phyloP scores from a whole-genome alignment of 805 yeast genomes.

The Vanderwaltozyma yarrowii region DNA sequence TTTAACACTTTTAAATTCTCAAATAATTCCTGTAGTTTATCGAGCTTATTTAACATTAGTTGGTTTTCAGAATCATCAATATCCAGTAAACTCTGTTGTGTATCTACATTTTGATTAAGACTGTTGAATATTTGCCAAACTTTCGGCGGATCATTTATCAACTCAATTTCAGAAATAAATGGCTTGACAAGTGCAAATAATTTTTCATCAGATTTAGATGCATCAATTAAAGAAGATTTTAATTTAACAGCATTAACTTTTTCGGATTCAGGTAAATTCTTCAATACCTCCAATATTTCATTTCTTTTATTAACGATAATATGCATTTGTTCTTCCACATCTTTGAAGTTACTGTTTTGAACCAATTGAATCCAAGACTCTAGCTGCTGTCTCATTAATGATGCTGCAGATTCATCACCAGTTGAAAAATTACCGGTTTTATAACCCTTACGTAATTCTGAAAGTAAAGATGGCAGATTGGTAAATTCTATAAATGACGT shows the following conservation, averaged over 20 bases:
- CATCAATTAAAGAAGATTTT: conserved; percentile 51
- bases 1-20: conserved; percentile 53
- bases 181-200: conserved; percentile 39
- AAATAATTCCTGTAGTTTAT: conserved; percentile 44
- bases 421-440: conserved; percentile 23
- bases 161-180: conserved; percentile 32
- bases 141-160: conserved; percentile 36
- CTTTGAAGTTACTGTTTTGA: conserved; percentile 18
- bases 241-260: conserved; percentile 49
- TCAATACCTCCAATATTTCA: conserved; percentile 26
- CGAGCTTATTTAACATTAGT: conserved; percentile 31
- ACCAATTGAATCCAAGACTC: conserved; percentile 22
- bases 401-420: conserved; percentile 12
- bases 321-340: conserved; percentile 29
- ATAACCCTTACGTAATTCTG: conserved; percentile 35
- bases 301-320: conserved; percentile 27
- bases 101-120: conserved; percentile 7
- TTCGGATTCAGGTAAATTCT: conserved; percentile 30
- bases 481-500: conserved; percentile 71
- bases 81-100: conserved; percentile 47
- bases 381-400: conserved; percentile 25
- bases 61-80: conserved; percentile 42
- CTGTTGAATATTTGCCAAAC: conserved; percentile 31
- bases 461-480: conserved; percentile 59
- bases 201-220: conserved; percentile 48